Conservation (phyloP, 495 filamentous ascomycete species). For the Penicillium tannophilum region DNA sequence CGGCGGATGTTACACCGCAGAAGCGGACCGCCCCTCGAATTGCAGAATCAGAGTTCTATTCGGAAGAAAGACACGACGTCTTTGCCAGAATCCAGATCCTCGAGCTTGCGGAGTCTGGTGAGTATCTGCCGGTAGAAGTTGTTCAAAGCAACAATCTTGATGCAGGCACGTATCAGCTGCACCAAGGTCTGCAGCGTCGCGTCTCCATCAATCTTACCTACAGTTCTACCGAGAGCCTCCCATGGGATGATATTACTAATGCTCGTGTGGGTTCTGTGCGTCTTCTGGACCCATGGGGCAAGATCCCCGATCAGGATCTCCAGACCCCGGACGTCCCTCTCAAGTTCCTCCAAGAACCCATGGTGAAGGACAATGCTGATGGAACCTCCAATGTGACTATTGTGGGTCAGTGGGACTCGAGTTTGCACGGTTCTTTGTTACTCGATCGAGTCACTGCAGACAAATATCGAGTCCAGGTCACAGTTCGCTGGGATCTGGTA, state of each 20-base stretch:
- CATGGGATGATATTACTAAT: conserved; percentile 78
- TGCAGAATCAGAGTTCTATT: conserved; percentile 88
- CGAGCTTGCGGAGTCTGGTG: conserved; percentile 86
- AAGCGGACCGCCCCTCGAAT: conserved; percentile 72
- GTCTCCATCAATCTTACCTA: conserved; percentile 84
- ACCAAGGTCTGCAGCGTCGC: conserved; percentile 90
- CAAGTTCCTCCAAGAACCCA: conserved; percentile 72
- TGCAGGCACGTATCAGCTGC: conserved; percentile 86
- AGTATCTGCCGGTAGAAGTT: conserved; percentile 91
- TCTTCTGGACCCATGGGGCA: conserved; percentile 81
- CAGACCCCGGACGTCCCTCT: conserved; percentile 73
- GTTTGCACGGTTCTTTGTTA: conserved; percentile 83
- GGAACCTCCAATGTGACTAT: conserved; percentile 88
- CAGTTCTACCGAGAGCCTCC: conserved; percentile 81
- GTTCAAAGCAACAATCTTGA: conserved; percentile 81
- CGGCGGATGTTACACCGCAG: conserved; percentile 47
- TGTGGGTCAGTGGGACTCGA: conserved; percentile 93
- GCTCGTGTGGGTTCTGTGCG: conserved; percentile 78
- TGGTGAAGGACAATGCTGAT: conserved; percentile 79
- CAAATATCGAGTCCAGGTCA: conserved; percentile 88
- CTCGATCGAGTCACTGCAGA: conserved; percentile 89
- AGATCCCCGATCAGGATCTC: conserved; percentile 75
- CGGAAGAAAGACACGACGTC: conserved; percentile 90
- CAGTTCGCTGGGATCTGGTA: conserved; percentile 77
- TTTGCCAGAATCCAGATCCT: conserved; percentile 84